A percentile compares a stretch with the other conserved stretches of the same genome.
These are phyloP conservation scores for Phytopythium oedochilum DNA, from an alignment of 352 stramenopile species.

Conservation along the genomic window DNA sequence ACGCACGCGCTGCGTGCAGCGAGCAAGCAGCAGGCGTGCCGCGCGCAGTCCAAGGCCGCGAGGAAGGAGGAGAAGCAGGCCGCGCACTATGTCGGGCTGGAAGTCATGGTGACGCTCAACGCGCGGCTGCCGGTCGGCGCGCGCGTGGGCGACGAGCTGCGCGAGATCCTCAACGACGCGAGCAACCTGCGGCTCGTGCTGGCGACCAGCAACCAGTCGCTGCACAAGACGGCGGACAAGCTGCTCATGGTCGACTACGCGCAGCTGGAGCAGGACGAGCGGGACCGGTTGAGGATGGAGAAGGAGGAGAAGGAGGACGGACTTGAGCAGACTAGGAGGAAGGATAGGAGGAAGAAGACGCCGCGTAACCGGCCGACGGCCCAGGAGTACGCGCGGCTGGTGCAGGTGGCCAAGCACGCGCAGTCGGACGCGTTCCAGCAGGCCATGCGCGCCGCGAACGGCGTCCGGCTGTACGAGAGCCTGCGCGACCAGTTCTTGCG, in stretches of 20 bases:
- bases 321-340: slow-evolving; percentile 1
- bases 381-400: slow-evolving; percentile 29
- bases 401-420: slow-evolving; percentile 38
- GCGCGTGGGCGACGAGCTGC: slow-evolving; percentile 37
- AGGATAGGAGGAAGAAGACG: slow-evolving; percentile 1
- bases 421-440: slow-evolving; percentile 33
- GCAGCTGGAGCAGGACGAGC: neutral
- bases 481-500: slow-evolving; percentile 26
- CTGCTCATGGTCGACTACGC: slow-evolving; percentile 24
- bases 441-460: slow-evolving; percentile 28
- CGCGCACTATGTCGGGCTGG: slow-evolving; percentile 38
- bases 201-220: slow-evolving; percentile 28
- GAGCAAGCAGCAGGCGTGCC: slow-evolving; percentile 33
- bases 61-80: slow-evolving; percentile 35
- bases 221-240: slow-evolving; percentile 41
- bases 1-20: slow-evolving; percentile 32
- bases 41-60: slow-evolving; percentile 24
- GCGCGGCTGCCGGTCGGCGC: slow-evolving; percentile 25
- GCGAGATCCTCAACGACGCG: slow-evolving; percentile 34
- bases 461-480: slow-evolving; percentile 29
- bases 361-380: slow-evolving; percentile 12
- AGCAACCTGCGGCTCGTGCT: slow-evolving; percentile 38
- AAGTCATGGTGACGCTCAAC: slow-evolving; percentile 44
- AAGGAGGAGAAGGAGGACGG: slow-evolving; percentile 1
- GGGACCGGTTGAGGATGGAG: neutral